Evolutionary conservation across 495 filamentous ascomycete species (phyloP), one percentile per base, ranked within the genome.

Genomic region (Lentithecium fluviatile): DNA sequence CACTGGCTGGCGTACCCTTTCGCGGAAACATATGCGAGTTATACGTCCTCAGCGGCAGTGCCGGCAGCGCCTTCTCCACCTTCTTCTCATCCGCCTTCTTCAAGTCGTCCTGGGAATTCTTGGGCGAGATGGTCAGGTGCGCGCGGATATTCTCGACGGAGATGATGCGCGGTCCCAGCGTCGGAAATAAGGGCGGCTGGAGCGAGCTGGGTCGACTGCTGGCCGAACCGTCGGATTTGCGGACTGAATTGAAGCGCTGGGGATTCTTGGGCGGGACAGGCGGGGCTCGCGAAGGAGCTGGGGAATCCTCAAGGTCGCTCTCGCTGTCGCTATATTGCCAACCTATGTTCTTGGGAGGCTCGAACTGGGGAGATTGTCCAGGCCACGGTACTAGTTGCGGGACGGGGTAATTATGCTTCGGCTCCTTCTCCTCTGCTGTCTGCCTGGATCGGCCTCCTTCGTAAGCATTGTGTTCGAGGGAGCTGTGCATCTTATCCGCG

Each of bases 21-120:
- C 40, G 58, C 17, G 52, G 60, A 21, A 64, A 64, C 60, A 64
- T 64, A 23, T 64, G 60, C 20, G 10, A 37, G 34, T 64, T 64
- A 37, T 36, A 64, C 7, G 60, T 45, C 37, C 32, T 25, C 32
- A 62, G 20, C 17, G 23, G 48, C 23, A 20, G 24, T 2, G 5
- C 20, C 12, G 24, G 29, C 2, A 34, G 49, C 34, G 23, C 17
- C 13, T 40, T 45, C 8, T 43, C 20, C 32, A 32, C 19, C 3
- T 6, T 17, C 20, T 56, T 38, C 21, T 11, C 19, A 25, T 49
- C 29, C 26, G 38, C 10, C 25, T 50, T 40, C 2, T 37, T 29
- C 19, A 47, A 29, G 17, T 36, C 24, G 6, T 47, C 43, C 20
- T 26, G 15, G 15, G 58, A 61, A 13, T 13, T 49, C 11, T 25